Percentiles rank a stretch among this genome's conserved stretches.
These are phyloP conservation scores for Colletotrichum zoysiae DNA, from an alignment of 2,329 filamentous ascomycete genomes.

Conservation along the genomic window DNA sequence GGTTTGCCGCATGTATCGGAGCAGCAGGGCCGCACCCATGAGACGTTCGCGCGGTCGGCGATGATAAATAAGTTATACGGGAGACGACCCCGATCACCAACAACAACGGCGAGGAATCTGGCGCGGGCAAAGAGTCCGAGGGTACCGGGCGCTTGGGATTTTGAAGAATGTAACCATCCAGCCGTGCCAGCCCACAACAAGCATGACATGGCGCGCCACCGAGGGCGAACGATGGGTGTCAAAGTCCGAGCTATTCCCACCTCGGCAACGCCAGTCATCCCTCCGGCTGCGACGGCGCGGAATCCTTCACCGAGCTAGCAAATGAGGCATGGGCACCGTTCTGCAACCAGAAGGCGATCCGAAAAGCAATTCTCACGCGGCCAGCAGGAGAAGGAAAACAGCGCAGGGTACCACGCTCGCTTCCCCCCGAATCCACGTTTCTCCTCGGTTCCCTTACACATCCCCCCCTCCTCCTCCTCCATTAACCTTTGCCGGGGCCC, in stretches of 20 bases:
- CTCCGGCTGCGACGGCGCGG: background rate
- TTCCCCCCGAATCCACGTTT: background rate
- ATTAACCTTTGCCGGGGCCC: background rate
- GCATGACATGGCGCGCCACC: constrained; percentile 20
- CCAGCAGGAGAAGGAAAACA: background rate
- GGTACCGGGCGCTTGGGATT: background rate
- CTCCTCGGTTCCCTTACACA: background rate
- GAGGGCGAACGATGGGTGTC: background rate
- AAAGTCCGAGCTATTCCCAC: constrained; percentile 14
- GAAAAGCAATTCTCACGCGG: background rate
- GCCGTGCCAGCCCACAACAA: background rate
- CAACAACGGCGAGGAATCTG: background rate
- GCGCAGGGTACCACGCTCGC: background rate
- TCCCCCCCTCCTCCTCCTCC: background rate
- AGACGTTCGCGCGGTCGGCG: too few relatives aligned
- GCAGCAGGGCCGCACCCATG: background rate
- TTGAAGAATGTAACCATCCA: background rate
- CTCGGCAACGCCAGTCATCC: background rate
- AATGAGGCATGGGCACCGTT: background rate
- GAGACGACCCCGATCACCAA: background rate
- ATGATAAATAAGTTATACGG: too few relatives aligned
- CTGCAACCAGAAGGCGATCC: constrained; percentile 6
- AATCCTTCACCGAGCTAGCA: constrained; percentile 3
- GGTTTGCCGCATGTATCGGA: background rate
- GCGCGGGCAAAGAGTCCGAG: background rate